Conservation (phyloP, 2,329 filamentous ascomycete species). For the Kalmusia sp. region DNA sequence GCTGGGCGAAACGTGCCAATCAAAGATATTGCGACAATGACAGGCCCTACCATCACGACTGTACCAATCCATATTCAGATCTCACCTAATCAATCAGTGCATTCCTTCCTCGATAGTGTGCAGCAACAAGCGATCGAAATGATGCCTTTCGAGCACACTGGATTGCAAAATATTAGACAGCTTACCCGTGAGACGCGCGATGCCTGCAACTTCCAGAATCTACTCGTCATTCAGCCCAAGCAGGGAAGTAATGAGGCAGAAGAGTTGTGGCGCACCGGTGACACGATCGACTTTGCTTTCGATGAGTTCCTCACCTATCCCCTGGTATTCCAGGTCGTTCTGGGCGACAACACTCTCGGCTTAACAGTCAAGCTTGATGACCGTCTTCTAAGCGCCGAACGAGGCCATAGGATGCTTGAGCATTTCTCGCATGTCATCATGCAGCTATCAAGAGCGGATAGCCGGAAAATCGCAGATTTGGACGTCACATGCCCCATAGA, state of each 20-base stretch:
- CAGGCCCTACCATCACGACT: slow-evolving; percentile 59
- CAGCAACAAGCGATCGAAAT: slow-evolving; percentile 56
- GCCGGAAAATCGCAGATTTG: slow-evolving; percentile 16
- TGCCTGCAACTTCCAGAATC: slow-evolving; percentile 40
- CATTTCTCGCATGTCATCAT: slow-evolving; percentile 15
- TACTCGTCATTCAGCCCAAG: slow-evolving; percentile 4
- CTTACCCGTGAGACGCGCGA: slow-evolving; percentile 11
- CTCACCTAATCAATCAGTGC: slow-evolving; percentile 31
- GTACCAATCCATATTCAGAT: slow-evolving; percentile 59
- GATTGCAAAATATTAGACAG: slow-evolving; percentile 58
- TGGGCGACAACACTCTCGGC: neutral
- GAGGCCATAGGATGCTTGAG: slow-evolving; percentile 11
- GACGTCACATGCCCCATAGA: slow-evolving; percentile 14
- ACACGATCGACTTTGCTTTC: neutral
- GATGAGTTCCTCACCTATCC: slow-evolving; percentile 3
- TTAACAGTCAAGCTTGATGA: slow-evolving; percentile 7
- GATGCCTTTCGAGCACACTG: slow-evolving; percentile 66
- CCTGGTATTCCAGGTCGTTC: slow-evolving; percentile 11
- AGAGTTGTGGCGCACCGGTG: neutral
- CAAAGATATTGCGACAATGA: slow-evolving; percentile 36
- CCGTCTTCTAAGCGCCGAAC: neutral
- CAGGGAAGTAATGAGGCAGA: neutral
- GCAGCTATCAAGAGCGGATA: slow-evolving; percentile 15
- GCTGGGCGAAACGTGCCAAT: slow-evolving; percentile 17
- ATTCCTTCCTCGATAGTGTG: slow-evolving; percentile 57